Evolutionary conservation across 768 basidiomycete species (phyloP), one percentile per base, ranked within the genome.

Genomic region (Dioszegia hungarica): DNA sequence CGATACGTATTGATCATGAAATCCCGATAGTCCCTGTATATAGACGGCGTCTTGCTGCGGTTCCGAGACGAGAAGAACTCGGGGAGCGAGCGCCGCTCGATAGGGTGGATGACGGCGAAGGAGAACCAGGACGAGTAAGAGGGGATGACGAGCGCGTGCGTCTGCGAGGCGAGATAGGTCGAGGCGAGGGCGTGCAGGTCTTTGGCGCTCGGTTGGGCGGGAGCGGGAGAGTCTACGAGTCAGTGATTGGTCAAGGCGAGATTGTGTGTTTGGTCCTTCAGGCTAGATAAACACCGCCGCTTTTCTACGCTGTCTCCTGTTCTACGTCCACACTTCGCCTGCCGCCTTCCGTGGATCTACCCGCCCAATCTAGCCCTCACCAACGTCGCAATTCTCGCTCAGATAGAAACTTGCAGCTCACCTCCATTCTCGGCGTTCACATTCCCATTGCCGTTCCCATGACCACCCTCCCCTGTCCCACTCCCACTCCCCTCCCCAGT

Each of bases 1-100:
- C 95, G 82, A 77, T 97, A 98, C 1, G 95, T 92, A 79, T 99
- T 97, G 76, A 99, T 85, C 94, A 99, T 99, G 67, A 99, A 99
- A 80, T 99, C 94, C 59, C 95, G 85, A 71, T 99, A 99, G 75
- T 99, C 94, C 77, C 98, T 98, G 81, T 98, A 99, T 60, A 97
- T 91, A 19, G 89, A 82, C 0, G 95, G 94, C 1, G 94, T 95
- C 79, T 99, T 99, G 60, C 86, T 88, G 54, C 93, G 79, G 76
- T 98, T 97, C 51, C 90, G 82, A 41, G 88, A 89, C 74, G 90
- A 92, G 83, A 99, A 99, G 81, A 98, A 99, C 77, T 99, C 95
- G 31, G 95, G 95, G 27, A 99, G 80, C 0, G 90, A 88, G 62
- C 90, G 85, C 43, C 86, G 83, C 77, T 99, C 95, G 59, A 98